phyloP scores from a whole-genome alignment of 2,329 filamentous ascomycete species.

The Diatrype stigma region DNA sequence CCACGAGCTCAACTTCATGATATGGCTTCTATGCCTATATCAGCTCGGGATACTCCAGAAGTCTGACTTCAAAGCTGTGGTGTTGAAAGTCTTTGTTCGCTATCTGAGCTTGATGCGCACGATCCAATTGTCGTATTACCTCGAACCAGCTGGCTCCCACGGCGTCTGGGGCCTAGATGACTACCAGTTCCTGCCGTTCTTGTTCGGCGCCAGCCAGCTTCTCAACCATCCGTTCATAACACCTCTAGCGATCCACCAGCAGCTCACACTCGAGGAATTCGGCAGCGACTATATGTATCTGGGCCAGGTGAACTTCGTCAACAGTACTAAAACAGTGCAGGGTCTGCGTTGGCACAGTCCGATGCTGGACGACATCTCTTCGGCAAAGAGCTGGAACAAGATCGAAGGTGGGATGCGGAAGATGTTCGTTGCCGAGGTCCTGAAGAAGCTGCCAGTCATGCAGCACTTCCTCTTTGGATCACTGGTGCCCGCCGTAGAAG shows the following conservation, averaged over 20 bases:
- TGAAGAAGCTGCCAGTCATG: slow-evolving; percentile 94
- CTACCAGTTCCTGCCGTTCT: slow-evolving; percentile 93
- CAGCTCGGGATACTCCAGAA: slow-evolving; percentile 63
- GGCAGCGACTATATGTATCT: slow-evolving; percentile 82
- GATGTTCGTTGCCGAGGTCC: slow-evolving; percentile 92
- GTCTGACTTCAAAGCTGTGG: slow-evolving; percentile 67
- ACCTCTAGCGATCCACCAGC: slow-evolving; percentile 79
- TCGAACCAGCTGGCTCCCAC: slow-evolving; percentile 94
- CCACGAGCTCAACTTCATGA: slow-evolving; percentile 94
- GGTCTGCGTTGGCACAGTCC: slow-evolving; percentile 94
- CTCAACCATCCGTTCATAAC: slow-evolving; percentile 79
- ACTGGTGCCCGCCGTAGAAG: slow-evolving; percentile 72
- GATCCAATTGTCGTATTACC: slow-evolving; percentile 88
- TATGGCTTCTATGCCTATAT: slow-evolving; percentile 94
- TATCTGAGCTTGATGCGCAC: slow-evolving; percentile 85
- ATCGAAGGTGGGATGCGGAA: slow-evolving; percentile 92
- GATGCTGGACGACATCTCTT: slow-evolving; percentile 96
- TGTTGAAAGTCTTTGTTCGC: slow-evolving; percentile 72
- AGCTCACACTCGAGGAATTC: slow-evolving; percentile 82
- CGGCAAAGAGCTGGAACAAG: slow-evolving; percentile 85
- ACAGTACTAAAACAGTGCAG: slow-evolving; percentile 93
- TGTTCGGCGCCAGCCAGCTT: slow-evolving; percentile 90
- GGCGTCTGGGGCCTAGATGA: slow-evolving; percentile 98
- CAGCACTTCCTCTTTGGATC: slow-evolving; percentile 96
- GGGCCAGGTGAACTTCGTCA: slow-evolving; percentile 89